These are phyloP conservation scores for Pistacia integerrima DNA, from an alignment of 345 rosid genomes.

Conservation along the genomic window DNA sequence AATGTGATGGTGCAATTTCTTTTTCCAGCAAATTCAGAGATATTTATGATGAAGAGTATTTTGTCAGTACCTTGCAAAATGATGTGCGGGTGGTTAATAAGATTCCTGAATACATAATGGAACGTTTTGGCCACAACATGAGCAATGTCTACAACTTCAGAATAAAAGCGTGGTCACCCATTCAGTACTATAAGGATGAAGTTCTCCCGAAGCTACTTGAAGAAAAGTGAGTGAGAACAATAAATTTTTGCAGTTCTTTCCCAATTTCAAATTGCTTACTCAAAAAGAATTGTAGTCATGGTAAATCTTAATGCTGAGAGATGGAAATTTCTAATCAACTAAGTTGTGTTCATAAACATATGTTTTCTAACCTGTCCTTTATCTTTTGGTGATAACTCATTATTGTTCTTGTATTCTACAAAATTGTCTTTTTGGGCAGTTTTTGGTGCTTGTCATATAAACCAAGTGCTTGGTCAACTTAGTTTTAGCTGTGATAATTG, in stretches of 20 bases:
- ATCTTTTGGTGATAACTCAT: background rate
- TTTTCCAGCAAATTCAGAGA: slow-evolving; percentile 82
- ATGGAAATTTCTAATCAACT: background rate
- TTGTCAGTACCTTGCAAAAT: slow-evolving; percentile 66
- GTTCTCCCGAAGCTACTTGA: slow-evolving; percentile 89
- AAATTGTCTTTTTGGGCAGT: background rate
- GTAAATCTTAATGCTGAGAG: background rate
- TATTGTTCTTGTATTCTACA: background rate
- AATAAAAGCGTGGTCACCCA: slow-evolving; percentile 96
- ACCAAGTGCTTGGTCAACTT: background rate
- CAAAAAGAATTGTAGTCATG: background rate
- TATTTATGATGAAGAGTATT: slow-evolving; percentile 88
- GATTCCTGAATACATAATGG: slow-evolving; percentile 93
- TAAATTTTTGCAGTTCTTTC: slow-evolving; percentile 1
- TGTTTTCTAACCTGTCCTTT: background rate
- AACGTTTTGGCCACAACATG: slow-evolving; percentile 88
- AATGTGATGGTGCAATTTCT: slow-evolving; percentile 19
- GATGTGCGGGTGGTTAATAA: slow-evolving; percentile 80
- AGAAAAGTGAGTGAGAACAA: slow-evolving; percentile 75
- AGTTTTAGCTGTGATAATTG: background rate
- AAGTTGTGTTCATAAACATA: background rate
- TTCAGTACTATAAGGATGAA: slow-evolving; percentile 79
- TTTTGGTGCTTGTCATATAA: background rate
- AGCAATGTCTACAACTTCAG: slow-evolving; percentile 94
- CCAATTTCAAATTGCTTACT: background rate